Percentiles rank a stretch among this genome's conserved stretches.
Conservation (phyloP, 2,329 filamentous ascomycete genomes). For the Beauveria bassiana region DNA sequence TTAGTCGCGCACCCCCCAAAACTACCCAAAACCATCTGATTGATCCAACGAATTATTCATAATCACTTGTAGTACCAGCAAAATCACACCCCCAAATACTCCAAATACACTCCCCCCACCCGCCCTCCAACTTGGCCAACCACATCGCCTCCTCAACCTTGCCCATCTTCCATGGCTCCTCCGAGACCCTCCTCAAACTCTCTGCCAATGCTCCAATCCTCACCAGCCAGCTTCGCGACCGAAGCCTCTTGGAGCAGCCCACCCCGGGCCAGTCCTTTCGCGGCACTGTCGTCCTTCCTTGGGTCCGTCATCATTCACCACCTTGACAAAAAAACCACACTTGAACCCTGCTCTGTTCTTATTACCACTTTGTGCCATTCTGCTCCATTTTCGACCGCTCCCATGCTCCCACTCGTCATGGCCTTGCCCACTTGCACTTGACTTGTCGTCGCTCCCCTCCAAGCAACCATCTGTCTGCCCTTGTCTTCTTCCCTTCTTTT, state of each 20-base stretch:
- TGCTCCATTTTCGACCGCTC: background rate
- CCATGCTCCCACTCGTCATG: background rate
- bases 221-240: constrained; percentile 9
- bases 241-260: constrained; percentile 1
- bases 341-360: background rate
- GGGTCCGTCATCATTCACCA: background rate
- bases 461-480: background rate
- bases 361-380: background rate
- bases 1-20: background rate
- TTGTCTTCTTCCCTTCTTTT: background rate
- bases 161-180: constrained; percentile 10
- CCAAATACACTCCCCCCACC: background rate
- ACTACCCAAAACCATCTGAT: too few species aligned
- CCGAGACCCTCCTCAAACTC: constrained; percentile 14
- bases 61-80: background rate
- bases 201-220: constrained; percentile 2
- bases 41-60: too few species aligned
- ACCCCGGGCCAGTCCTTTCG: constrained; percentile 2
- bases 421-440: background rate
- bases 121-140: constrained; percentile 7
- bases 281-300: background rate
- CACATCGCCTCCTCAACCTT: constrained; percentile 9
- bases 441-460: background rate
- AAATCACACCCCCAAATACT: background rate
- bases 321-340: background rate